Base-by-base conservation (phyloP, 1,139 yeast genomes). In the Taphrina wiesneri region DNA sequence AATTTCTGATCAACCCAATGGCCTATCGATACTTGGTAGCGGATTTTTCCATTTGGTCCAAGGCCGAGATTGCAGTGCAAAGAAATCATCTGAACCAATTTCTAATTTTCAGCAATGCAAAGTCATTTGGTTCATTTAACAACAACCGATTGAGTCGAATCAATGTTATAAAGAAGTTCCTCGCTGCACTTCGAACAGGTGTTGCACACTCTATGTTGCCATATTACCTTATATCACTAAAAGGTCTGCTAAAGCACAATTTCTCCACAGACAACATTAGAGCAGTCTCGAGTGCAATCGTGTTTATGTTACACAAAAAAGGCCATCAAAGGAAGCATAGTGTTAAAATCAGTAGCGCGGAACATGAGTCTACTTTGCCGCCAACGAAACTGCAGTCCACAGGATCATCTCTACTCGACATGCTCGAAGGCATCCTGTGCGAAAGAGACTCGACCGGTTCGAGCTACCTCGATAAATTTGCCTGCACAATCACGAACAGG, bases 31-130 rank as follows among this genome's bases (percentile, higher is more conserved):
- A 77, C 7, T 68, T 84, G 39, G 74, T 84, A 2, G 74, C 81
- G 2, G 85, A 84, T 70, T 79, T 82, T 69, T 82, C 82, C 39
- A 74, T 84, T 7, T 84, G 87, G 87, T 78, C 76, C 67, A 72
- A 63, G 32, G 70, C 73, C 1, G 80, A 77, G 23, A 70, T 79
- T 0, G 83, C 80, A 45, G 77, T 84, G 0, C 79, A 85, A 61
- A 78, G 82, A 52, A 80, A 80, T 66, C 75, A 87, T 9, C 74
- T 86, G 3, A 81, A 80, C 66, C 92, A 88, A 69, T 78, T 87
- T 61, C 80, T 81, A 1, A 81, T 81, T 0, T 79, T 88, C 68
- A 68, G 69, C 11, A 76, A 84, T 6, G 28, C 46, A 25, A 79
- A 88, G 53, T 81, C 78, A 67, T 82, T 79, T 72, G 77, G 76